Conservation (phyloP, 2,329 filamentous ascomycete species). For the Nigrospora osmanthi region DNA sequence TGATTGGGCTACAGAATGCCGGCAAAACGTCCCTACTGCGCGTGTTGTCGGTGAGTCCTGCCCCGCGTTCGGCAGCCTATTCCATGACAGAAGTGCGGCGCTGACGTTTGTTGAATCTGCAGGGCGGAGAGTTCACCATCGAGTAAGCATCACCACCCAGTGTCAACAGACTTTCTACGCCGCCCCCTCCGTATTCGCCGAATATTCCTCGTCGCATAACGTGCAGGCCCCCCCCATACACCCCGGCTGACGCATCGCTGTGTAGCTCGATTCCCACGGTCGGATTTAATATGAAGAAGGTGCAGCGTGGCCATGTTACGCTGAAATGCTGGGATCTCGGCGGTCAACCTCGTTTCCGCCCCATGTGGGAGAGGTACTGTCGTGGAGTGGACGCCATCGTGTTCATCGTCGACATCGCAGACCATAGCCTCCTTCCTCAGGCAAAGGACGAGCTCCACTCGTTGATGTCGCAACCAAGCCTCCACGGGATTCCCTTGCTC, state of each 20-base stretch:
- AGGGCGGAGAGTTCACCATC: conserved; percentile 98
- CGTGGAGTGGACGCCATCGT: conserved; percentile 96
- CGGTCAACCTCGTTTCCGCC: conserved; percentile 90
- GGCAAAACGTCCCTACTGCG: conserved; percentile 93
- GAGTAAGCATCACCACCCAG: conserved; percentile 61
- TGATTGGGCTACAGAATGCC: conserved; percentile 96
- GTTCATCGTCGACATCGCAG: conserved; percentile 96
- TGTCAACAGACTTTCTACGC: neutral
- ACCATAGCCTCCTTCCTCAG: conserved; percentile 69
- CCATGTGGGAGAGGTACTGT: conserved; percentile 99
- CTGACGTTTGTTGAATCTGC: conserved; percentile 24
- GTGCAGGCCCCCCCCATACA: conserved; percentile 1
- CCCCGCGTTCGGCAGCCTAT: conserved; percentile 5
- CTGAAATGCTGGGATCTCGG: conserved; percentile 99
- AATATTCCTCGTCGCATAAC: conserved; percentile 6
- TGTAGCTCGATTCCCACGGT: conserved; percentile 94
- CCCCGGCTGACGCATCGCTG: conserved; percentile 28
- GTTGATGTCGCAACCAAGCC: conserved; percentile 73
- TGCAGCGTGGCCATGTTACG: conserved; percentile 96
- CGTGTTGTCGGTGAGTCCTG: conserved; percentile 76
- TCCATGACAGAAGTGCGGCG: conserved; percentile 5
- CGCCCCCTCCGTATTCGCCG: conserved; percentile 4
- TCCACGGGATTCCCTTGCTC: conserved; percentile 85
- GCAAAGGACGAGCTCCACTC: conserved; percentile 90
- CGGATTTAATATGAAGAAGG: conserved; percentile 97